These are phyloP conservation scores for Escallonia rubra DNA, from an alignment of 129 eudicot species.

Conservation along the genomic window DNA sequence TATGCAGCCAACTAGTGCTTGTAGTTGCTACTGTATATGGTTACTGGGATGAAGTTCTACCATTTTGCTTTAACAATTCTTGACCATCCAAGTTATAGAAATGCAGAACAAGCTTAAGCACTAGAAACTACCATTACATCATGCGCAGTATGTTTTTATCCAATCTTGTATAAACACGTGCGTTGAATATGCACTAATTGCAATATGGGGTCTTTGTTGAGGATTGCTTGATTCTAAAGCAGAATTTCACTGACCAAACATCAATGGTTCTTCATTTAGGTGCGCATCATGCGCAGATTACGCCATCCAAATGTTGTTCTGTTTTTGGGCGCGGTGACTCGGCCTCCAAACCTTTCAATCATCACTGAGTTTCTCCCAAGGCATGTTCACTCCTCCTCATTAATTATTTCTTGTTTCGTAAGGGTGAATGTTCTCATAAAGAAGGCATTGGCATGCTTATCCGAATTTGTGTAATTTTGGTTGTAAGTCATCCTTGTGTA, in stretches of 20 bases:
- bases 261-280: constrained; percentile 42
- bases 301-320: constrained; percentile 98
- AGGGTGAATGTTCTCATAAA: background rate
- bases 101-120: too few relatives aligned
- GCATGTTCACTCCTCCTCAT: constrained; percentile 28
- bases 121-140: too few relatives aligned
- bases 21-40: background rate
- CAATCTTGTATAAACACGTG: too few relatives aligned
- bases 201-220: background rate
- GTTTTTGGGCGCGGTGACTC: constrained; percentile 99
- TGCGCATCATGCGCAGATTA: constrained; percentile 92
- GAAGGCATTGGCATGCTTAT: background rate
- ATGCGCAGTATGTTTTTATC: too few relatives aligned
- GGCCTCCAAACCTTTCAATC: constrained; percentile 96
- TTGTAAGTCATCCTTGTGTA: too few relatives aligned
- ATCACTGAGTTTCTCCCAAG: constrained; percentile 93
- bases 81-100: too few relatives aligned
- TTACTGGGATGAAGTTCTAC: too few relatives aligned
- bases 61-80: too few relatives aligned
- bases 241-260: constrained; percentile 6
- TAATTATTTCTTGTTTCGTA: background rate
- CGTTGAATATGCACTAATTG: background rate
- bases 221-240: constrained; percentile 3
- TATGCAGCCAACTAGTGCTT: background rate
- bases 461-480: too few relatives aligned